Base-by-base conservation (phyloP, 2,329 filamentous ascomycete species). In the Stemphylium lycopersici region DNA sequence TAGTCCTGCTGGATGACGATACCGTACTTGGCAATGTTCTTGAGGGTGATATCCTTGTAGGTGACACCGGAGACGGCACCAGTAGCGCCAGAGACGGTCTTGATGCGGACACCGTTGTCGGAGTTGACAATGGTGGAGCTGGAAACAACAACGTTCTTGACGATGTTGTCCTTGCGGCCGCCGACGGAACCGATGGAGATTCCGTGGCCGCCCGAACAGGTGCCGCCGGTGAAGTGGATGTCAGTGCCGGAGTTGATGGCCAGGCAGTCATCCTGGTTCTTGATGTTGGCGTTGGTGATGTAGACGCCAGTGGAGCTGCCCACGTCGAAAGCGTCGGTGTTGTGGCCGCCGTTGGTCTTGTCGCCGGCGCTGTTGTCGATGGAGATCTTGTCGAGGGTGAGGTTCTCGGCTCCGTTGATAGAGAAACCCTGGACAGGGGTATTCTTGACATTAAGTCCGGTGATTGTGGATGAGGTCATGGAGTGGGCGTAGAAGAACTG, bases 211-310 rank as follows among this genome's bases (percentile, higher is more conserved):
- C 81, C 80, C 2, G 76, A 76, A 70, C 81, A 84, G 15, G 76
- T 74, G 18, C 76, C 76, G 36, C 75, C 74, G 5, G 51, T 55
- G 56, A 76, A 74, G 47, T 64, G 65, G 51, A 76, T 75, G 56
- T 75, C 63, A 18, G 75, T 79, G 50, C 83, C 83, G 2, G 81
- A 84, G 75, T 85, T 86, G 62, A 86, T 74, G 31, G 83, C 84
- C 10, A 86, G 71, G 63, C 83, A 86, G 64, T 86, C 84, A 56
- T 86, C 83, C 71, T 86, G 84, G 74, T 85, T 85, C 66, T 81
- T 77, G 49, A 85, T 76, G 49, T 73, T 78, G 22, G 81, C 81
- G 37, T 79, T 78, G 46, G 75, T 75, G 66, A 86, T 84, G 45
- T 74, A 79, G 33, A 85, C 73, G 32, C 76, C 76, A 20, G 71